Conservation (phyloP, 2,329 filamentous ascomycete species). For the Elsinoe fawcettii region DNA sequence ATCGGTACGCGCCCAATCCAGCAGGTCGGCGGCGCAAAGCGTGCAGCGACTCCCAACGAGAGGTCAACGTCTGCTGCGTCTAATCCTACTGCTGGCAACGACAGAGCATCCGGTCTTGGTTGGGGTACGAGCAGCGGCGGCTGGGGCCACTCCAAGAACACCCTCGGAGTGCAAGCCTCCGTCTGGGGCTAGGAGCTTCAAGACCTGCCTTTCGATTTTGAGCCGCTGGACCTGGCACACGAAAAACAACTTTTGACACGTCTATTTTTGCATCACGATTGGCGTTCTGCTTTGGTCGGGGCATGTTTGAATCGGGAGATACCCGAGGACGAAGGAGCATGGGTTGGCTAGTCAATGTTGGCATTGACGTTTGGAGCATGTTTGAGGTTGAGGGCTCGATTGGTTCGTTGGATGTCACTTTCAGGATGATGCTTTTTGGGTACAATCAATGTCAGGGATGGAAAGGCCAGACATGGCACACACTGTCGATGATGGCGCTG, state of each 20-base stretch:
- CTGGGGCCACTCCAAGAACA: conserved; percentile 70
- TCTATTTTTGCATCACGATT: background rate
- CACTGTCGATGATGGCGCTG: background rate
- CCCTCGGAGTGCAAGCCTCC: conserved; percentile 78
- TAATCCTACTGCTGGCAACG: conserved; percentile 45
- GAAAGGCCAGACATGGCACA: background rate
- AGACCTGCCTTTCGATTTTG: no score
- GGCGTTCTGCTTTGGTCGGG: conserved; percentile 2
- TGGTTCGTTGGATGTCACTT: background rate
- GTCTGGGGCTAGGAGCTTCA: conserved; percentile 68
- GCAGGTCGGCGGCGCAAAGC: conserved; percentile 54
- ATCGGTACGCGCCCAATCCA: conserved; percentile 81
- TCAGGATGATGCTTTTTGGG: background rate
- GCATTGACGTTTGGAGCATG: conserved; percentile 1
- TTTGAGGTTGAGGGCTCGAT: background rate
- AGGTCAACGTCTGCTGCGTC: conserved; percentile 50
- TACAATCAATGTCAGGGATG: background rate
- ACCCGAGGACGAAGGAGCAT: background rate
- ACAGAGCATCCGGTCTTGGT: conserved; percentile 38
- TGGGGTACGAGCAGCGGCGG: conserved; percentile 78
- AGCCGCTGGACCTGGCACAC: no score
- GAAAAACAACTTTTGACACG: background rate
- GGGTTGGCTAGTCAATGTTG: background rate
- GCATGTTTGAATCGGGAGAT: conserved; percentile 1
- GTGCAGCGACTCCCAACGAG: conserved; percentile 71